Base-by-base conservation (phyloP, 768 basidiomycete genomes). In the Boletus insuetus region DNA sequence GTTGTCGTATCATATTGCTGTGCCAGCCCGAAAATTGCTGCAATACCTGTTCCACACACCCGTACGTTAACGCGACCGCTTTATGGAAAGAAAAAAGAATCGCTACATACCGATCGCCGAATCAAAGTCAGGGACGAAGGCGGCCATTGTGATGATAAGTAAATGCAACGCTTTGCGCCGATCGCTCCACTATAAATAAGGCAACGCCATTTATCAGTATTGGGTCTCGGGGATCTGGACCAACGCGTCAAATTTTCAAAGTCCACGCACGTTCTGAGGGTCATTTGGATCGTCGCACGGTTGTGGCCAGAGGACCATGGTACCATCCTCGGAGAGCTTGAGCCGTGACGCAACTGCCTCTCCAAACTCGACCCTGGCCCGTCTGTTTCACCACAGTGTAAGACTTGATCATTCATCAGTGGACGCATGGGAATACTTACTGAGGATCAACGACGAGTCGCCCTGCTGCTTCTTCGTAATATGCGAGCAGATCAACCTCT, bases 391-490 rank as follows among this genome's bases (percentile, higher is more conserved):
- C 8, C 45, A 16, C 8, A 29, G 13, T 13, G 9, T 44, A 20
- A 56, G 24, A 24, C 3, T 32, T 16, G 16, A 7, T 17, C 14
- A n/a, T 29, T 20, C 29, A 17, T 9, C 37, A 14, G 2, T 14
- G 12, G 29, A 24, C 10, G 8, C 5, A 19, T 6, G 3, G 11
- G 9, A 20, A 32, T 32, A 75, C 81, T 20, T 54, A 83, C 85
- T 74, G 69, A 13, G 84, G 84, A 65, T 87, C 84, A 13, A 87
- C 72, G 48, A 86, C 81, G 40, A 86, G 69, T 19, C 84, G 75
- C 11, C 85, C 85, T 1, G 82, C 83, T 55, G 74, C 71, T 12
- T 74, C 66, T 57, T 86, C 83, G 46, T 85, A 83, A 54, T 81
- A 82, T 0, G 65, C 51, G 22, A 65, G 49, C 37, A 77, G 56